Conservation (phyloP, 495 filamentous ascomycete species). For the Saxophila tyrrhenica region DNA sequence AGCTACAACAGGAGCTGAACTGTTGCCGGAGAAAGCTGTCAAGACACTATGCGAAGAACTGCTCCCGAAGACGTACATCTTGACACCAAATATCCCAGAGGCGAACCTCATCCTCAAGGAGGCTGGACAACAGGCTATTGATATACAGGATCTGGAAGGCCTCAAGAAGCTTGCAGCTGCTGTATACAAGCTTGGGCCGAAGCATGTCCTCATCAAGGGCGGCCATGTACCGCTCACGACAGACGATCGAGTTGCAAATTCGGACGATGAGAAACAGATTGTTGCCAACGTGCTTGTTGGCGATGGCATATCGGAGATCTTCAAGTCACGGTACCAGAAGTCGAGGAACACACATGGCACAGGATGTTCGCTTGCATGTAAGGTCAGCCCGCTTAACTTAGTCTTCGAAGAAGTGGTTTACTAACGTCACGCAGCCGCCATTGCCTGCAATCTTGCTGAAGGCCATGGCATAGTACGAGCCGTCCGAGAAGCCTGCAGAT, state of each 20-base stretch:
- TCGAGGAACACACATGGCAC: slow-evolving; percentile 88
- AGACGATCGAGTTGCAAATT: slow-evolving; percentile 42
- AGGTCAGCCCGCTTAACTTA: slow-evolving; percentile 20
- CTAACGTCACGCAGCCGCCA: slow-evolving; percentile 48
- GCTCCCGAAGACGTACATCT: slow-evolving; percentile 63
- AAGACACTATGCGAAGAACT: slow-evolving; percentile 50
- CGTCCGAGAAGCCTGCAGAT: slow-evolving; percentile 60
- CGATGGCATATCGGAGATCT: slow-evolving; percentile 39
- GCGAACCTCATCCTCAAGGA: slow-evolving; percentile 60
- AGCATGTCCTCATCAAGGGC: slow-evolving; percentile 79
- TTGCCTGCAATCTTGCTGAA: slow-evolving; percentile 72
- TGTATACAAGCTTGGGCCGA: slow-evolving; percentile 56
- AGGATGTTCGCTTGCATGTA: slow-evolving; percentile 85
- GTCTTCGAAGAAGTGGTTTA: too few species aligned
- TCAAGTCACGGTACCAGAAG: slow-evolving; percentile 56
- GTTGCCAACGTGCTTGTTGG: slow-evolving; percentile 70
- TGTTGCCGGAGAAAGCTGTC: slow-evolving; percentile 63
- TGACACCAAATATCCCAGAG: slow-evolving; percentile 91
- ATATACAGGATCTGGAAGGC: slow-evolving; percentile 46
- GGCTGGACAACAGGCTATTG: slow-evolving; percentile 36
- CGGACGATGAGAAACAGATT: slow-evolving; percentile 45
- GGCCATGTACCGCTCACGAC: slow-evolving; percentile 75
- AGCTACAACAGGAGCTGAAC: slow-evolving; percentile 67
- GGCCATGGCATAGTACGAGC: slow-evolving; percentile 47
- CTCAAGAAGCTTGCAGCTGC: slow-evolving; percentile 56